Evolutionary conservation across 2,329 filamentous ascomycete species (phyloP).

Genomic region (Aspergillus fischeri): DNA sequence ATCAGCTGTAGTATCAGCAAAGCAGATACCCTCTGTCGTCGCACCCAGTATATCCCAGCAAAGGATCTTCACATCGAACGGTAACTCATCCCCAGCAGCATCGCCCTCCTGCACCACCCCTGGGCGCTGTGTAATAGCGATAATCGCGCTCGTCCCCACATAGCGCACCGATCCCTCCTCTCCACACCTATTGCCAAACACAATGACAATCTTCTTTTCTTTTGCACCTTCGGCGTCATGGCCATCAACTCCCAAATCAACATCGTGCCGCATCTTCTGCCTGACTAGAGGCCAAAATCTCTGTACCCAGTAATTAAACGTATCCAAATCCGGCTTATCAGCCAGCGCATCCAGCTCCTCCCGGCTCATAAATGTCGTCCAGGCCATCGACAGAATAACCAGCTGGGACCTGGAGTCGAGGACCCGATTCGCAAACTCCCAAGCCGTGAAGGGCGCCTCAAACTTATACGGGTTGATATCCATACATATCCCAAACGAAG

Average conservation of each 20-base stretch:
- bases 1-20: conserved; percentile 43
- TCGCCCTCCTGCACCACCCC: conserved; percentile 13
- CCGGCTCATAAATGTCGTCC: conserved; percentile 51
- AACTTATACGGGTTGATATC: conserved; percentile 62
- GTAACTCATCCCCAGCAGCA: conserved; percentile 12
- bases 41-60: conserved; percentile 46
- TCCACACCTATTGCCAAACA: conserved; percentile 46
- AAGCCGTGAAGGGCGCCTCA: conserved; percentile 53
- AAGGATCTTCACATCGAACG: conserved; percentile 37
- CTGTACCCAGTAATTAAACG: conserved; percentile 60
- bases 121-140: conserved; percentile 34
- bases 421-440: conserved; percentile 58
- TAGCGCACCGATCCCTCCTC: conserved; percentile 43
- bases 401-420: conserved; percentile 46
- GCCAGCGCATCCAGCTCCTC: conserved; percentile 45
- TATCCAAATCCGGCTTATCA: conserved; percentile 53
- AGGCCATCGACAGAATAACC: conserved; percentile 61
- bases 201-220: conserved; percentile 38
- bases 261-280: conserved; percentile 25
- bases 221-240: conserved; percentile 6
- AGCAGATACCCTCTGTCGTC: conserved; percentile 42
- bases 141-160: conserved; percentile 46
- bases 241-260: conserved; percentile 20
- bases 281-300: conserved; percentile 52
- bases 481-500: conserved; percentile 50